phyloP scores from a whole-genome alignment of 2,329 filamentous ascomycete genomes.

The Davidsoniella neocaledoniae region DNA sequence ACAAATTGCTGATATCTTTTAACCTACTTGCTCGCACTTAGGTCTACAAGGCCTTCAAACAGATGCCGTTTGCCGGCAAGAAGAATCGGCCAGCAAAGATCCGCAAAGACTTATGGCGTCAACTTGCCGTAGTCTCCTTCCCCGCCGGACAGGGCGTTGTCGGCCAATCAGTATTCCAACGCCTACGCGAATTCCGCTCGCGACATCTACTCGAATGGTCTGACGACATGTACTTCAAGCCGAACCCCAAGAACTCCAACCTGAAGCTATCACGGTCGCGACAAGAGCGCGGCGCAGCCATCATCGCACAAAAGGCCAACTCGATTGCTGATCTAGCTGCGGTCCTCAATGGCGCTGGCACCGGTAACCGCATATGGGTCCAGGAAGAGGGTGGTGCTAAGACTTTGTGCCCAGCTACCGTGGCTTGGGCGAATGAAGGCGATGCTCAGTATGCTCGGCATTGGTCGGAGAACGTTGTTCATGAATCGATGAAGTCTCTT shows the following conservation, averaged over 20 bases:
- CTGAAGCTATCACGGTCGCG: constrained; percentile 23
- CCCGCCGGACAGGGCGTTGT: constrained; percentile 32
- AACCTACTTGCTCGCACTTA: constrained; percentile 12
- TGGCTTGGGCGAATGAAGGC: constrained; percentile 34
- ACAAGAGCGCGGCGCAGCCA: constrained; percentile 30
- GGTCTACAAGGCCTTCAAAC: constrained; percentile 31
- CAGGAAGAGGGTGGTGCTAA: constrained; percentile 12
- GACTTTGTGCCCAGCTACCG: constrained; percentile 25
- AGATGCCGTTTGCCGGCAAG: constrained; percentile 50
- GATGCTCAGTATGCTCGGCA: constrained; percentile 29
- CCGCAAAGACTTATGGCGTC: constrained; percentile 51
- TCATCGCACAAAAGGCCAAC: constrained; percentile 46
- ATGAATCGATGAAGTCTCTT: constrained; percentile 23
- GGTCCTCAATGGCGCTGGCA: constrained; percentile 34
- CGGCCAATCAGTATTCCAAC: constrained; percentile 43
- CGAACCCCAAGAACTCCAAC: constrained; percentile 18
- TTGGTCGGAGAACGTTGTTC: constrained; percentile 38
- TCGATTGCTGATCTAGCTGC: constrained; percentile 46
- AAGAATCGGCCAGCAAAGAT: constrained; percentile 46
- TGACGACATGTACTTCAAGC: constrained; percentile 28
- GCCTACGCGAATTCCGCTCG: constrained; percentile 45
- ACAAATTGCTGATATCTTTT: no score
- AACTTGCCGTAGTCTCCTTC: constrained; percentile 43
- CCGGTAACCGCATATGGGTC: constrained; percentile 31
- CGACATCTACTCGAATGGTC: constrained; percentile 47